Base-by-base conservation (phyloP, 2,329 filamentous ascomycete genomes). In the Coniella lustricola region DNA sequence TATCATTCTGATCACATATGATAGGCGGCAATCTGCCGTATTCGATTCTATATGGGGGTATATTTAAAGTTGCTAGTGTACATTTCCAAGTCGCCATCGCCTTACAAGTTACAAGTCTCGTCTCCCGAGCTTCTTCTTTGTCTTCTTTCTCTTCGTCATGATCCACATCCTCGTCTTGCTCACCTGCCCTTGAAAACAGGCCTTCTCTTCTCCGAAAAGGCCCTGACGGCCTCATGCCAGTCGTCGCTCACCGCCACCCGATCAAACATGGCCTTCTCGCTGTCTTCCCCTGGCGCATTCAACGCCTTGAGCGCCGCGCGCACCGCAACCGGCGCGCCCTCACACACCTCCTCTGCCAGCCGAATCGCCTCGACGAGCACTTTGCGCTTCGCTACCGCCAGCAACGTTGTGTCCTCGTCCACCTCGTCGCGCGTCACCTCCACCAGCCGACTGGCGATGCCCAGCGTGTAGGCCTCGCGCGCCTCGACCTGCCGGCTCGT, bases 391-490 rank as follows among this genome's bases (percentile, higher is more conserved):
- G 87, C 85, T 29, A 71, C 68, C 4, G 72, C 69, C 44, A 82
- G 70, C 25, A 60, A 56, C 33, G 68, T 59, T 5, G 58, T 59
- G 10, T 57, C 60, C 25, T 29, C 5, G 29, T 66, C 66, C 35
- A 69, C 67, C 3, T 25, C 36, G 12, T 44, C 35, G 29, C 38
- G 31, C 29, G 12, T 16, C 20, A 95, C 75, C 64, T 95, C 86
- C n/a, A 96, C 89, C 31, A 97, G 69, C 18, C 91, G 75, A 67
- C 97, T 90, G 38, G 87, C 90, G 31, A 98, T 75, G 0, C 93
- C 93, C 18, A 96, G 69, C 63, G 93, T 93, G 67, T 95, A 94
- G 0, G 93, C 88, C 70, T 97, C 93, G 1, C 85, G 72, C 0
- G 82, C 91, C 9, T 76, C 75, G 14, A 98, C 86, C 35, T 88